Evolutionary conservation across 1,139 yeast species (phyloP).

Genomic region (Pichia sp.): DNA sequence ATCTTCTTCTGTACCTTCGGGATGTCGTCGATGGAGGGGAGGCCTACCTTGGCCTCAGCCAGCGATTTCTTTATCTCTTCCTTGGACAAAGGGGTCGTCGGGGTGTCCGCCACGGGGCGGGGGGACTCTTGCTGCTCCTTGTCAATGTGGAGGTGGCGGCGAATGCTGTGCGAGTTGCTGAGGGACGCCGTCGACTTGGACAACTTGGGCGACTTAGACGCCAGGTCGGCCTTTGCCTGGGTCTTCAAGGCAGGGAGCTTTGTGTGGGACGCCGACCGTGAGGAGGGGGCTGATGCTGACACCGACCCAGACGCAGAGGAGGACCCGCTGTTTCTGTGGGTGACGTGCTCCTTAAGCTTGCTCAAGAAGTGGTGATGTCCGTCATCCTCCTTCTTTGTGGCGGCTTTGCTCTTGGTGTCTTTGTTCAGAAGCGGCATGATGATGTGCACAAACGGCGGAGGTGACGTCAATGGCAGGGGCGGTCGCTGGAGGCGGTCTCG

Average conservation of each 20-base stretch:
- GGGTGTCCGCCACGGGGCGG: background rate
- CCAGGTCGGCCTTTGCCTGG: background rate
- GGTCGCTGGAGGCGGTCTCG: background rate
- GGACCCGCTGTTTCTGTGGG: background rate
- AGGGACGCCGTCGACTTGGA: background rate
- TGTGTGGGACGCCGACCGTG: conserved; percentile 4
- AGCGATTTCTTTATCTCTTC: conserved; percentile 14
- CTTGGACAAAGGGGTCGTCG: conserved; percentile 9
- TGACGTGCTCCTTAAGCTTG: conserved; percentile 13
- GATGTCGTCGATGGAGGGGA: conserved; percentile 29
- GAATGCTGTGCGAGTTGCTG: background rate
- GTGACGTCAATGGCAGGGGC: background rate
- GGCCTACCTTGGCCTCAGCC: conserved; percentile 21
- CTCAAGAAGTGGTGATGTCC: conserved; percentile 8
- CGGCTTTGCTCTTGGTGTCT: conserved; percentile 1
- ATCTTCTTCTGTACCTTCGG: conserved; percentile 23
- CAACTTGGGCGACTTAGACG: background rate
- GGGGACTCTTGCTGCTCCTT: background rate
- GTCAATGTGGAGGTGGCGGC: conserved; percentile 5
- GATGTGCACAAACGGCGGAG: background rate
- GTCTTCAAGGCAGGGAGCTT: background rate
- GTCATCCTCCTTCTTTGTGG: conserved; percentile 4
- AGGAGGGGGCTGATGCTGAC: background rate
- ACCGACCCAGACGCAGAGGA: background rate
- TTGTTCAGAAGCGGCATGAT: conserved; percentile 2